These are phyloP conservation scores for Tuber umbilicatum DNA, from an alignment of 495 filamentous ascomycete genomes.

Conservation along the genomic window DNA sequence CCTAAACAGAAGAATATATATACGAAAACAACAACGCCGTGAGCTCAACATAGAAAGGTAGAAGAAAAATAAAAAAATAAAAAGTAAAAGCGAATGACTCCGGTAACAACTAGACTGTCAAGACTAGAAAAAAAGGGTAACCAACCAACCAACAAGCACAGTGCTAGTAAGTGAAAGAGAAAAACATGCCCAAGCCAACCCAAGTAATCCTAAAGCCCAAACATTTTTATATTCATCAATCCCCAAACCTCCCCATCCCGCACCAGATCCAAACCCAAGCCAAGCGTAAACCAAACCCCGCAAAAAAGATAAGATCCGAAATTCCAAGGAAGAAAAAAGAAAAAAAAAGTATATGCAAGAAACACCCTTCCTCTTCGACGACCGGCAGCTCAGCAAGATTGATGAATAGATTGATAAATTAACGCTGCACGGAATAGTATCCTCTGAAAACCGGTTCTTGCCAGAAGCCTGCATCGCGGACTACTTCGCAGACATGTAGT, in stretches of 20 bases:
- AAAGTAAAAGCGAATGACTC: constrained; percentile 5
- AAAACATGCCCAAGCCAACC: not conserved
- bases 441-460: constrained; percentile 33
- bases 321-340: constrained; percentile 8
- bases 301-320: constrained; percentile 7
- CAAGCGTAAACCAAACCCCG: not conserved
- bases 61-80: too few species aligned
- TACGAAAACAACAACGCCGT: not conserved
- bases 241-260: constrained; percentile 9
- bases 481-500: constrained; percentile 47
- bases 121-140: not conserved
- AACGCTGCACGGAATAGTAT: not conserved
- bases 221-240: constrained; percentile 14
- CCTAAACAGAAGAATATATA: constrained; percentile 6
- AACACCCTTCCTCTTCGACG: not conserved
- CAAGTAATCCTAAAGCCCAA: constrained; percentile 12
- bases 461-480: constrained; percentile 33
- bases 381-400: not conserved
- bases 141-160: constrained; percentile 9
- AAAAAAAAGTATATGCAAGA: constrained; percentile 26
- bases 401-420: not conserved
- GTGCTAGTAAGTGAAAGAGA: constrained; percentile 13
- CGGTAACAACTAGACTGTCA: not conserved
- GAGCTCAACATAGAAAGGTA: too few species aligned
- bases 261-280: not conserved